phyloP scores from a whole-genome alignment of 1,284 basidiomycete genomes.

The Ganoderma leucocontextum region DNA sequence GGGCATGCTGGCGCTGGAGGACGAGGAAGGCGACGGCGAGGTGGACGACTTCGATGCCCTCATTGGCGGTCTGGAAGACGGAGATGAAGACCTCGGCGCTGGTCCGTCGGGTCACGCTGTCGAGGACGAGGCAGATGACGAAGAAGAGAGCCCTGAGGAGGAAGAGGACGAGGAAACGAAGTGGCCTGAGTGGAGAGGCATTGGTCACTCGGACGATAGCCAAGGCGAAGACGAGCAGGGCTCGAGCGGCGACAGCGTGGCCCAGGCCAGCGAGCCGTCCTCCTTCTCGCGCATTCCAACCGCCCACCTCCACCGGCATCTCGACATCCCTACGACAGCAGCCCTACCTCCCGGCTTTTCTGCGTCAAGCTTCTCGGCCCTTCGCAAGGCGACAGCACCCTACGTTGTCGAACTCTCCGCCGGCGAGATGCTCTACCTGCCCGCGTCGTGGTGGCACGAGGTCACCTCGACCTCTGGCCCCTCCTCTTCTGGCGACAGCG shows the following conservation, averaged over 20 bases:
- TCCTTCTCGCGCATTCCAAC: constrained; percentile 46
- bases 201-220: constrained; percentile 28
- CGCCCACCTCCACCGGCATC: constrained; percentile 40
- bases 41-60: constrained; percentile 36
- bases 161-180: constrained; percentile 21
- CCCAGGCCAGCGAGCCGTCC: constrained; percentile 35
- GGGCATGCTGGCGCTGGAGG: constrained; percentile 37
- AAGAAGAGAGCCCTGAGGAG: constrained; percentile 11
- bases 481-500: constrained; percentile 9
- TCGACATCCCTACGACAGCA: constrained; percentile 42
- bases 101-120: constrained; percentile 6
- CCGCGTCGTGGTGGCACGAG: constrained; percentile 47
- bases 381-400: constrained; percentile 38
- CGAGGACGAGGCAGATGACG: constrained; percentile 10
- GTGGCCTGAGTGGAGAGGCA: constrained; percentile 17
- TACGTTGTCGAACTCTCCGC: constrained; percentile 43
- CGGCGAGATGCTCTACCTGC: constrained; percentile 45
- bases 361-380: constrained; percentile 32
- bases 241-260: constrained; percentile 13
- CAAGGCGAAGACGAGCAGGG: constrained; percentile 21
- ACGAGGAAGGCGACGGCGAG: constrained; percentile 34
- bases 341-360: constrained; percentile 28
- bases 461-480: constrained; percentile 41
- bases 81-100: constrained; percentile 10
- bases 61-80: constrained; percentile 31